Conservation (phyloP, 345 rosid species). For the Gynandropsis gynandra region DNA sequence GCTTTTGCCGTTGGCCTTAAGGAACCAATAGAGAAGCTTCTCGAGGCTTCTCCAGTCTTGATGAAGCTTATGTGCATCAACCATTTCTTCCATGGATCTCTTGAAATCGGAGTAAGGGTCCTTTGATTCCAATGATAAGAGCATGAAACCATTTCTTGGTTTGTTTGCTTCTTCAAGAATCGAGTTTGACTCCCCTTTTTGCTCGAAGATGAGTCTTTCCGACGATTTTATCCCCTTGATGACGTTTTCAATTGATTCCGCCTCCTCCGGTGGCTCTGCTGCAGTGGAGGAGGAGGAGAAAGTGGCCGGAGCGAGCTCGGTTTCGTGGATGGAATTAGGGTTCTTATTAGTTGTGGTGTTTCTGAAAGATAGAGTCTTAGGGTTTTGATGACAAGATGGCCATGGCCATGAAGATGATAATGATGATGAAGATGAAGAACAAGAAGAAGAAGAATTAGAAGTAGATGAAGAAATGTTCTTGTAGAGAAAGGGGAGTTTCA, state of each 20-base stretch:
- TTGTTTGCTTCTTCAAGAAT: constrained; percentile 40
- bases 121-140: constrained; percentile 60
- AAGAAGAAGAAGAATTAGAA: constrained; percentile 20
- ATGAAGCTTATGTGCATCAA: constrained; percentile 52
- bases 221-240: constrained; percentile 44
- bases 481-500: constrained; percentile 61
- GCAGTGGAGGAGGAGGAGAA: constrained; percentile 20
- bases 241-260: constrained; percentile 39
- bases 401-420: constrained; percentile 58
- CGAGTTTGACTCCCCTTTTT: constrained; percentile 59
- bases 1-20: constrained; percentile 54
- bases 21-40: constrained; percentile 58
- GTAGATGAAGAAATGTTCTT: constrained; percentile 25
- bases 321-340: constrained; percentile 24
- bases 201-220: constrained; percentile 61
- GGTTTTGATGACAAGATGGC: constrained; percentile 70
- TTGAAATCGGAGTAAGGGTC: constrained; percentile 73
- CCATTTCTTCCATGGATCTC: constrained; percentile 93
- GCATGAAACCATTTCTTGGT: constrained; percentile 24
- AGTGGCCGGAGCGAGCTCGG: not conserved
- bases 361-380: constrained; percentile 70
- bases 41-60: constrained; percentile 60
- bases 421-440: constrained; percentile 30
- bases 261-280: constrained; percentile 33
- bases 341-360: constrained; percentile 18